phyloP scores from a whole-genome alignment of 768 basidiomycete species.

The Lactarius trivialis region DNA sequence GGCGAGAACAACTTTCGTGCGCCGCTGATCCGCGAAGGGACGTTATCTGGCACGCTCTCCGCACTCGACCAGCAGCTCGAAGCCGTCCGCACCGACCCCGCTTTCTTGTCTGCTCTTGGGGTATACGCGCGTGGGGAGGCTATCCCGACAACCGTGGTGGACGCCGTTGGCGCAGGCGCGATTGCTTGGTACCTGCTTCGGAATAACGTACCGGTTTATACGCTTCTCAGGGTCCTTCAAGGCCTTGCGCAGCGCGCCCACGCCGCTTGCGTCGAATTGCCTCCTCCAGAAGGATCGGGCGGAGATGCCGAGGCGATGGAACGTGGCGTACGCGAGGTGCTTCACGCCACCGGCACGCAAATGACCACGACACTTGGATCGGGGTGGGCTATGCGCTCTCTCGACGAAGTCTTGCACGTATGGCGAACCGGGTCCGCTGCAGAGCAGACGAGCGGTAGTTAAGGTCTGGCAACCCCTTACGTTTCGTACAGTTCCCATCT shows the following conservation, averaged over 20 bases:
- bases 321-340: constrained; percentile 72
- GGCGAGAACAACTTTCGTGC: constrained; percentile 58
- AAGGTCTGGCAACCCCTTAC: too few species aligned
- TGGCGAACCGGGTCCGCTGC: constrained; percentile 37
- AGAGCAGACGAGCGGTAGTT: not conserved
- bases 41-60: constrained; percentile 58
- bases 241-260: constrained; percentile 60
- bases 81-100: constrained; percentile 34
- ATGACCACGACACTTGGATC: constrained; percentile 63
- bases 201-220: constrained; percentile 64
- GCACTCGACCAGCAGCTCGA: constrained; percentile 56
- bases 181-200: constrained; percentile 69
- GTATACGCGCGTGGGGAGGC: constrained; percentile 52
- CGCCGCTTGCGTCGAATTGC: constrained; percentile 42
- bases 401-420: constrained; percentile 57
- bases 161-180: constrained; percentile 30
- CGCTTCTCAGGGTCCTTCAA: constrained; percentile 54
- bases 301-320: constrained; percentile 33
- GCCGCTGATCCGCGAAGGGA: constrained; percentile 65
- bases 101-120: constrained; percentile 40
- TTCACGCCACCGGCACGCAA: constrained; percentile 81
- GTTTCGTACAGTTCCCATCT: not conserved
- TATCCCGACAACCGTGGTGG: constrained; percentile 24
- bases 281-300: constrained; percentile 46
- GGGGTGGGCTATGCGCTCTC: constrained; percentile 64